phyloP scores from a whole-genome alignment of 371 early-diverging fungal species.

The Syncephalastrum contaminatum region DNA sequence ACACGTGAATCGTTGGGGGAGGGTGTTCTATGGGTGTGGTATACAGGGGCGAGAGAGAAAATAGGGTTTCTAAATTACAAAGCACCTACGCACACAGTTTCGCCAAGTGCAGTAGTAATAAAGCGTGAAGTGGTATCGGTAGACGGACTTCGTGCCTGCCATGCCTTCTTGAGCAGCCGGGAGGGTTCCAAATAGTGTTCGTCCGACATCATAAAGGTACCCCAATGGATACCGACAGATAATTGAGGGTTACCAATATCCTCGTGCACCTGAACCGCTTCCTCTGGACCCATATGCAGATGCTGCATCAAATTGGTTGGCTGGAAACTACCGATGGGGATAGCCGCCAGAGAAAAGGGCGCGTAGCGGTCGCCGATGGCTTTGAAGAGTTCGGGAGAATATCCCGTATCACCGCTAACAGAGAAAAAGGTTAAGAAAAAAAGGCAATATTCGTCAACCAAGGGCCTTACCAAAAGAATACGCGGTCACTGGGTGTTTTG shows the following conservation, averaged over 20 bases:
- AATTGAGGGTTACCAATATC: slow-evolving; percentile 41
- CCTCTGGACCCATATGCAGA: slow-evolving; percentile 56
- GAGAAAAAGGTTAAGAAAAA: not conserved
- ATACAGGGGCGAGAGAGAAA: no score
- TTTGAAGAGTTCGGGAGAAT: slow-evolving; percentile 55
- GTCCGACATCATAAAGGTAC: slow-evolving; percentile 62
- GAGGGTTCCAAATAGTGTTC: slow-evolving; percentile 71
- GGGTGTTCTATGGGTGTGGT: no score
- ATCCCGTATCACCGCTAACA: slow-evolving; percentile 60
- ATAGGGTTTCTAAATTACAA: no score
- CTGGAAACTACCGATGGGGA: slow-evolving; percentile 61
- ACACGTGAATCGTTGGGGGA: no score
- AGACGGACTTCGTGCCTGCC: slow-evolving; percentile 16
- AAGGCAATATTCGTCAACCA: not conserved
- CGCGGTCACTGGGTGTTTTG: slow-evolving; percentile 33
- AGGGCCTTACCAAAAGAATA: slow-evolving; percentile 54
- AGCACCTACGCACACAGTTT: slow-evolving; percentile 9
- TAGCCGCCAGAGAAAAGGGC: slow-evolving; percentile 53
- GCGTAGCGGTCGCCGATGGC: slow-evolving; percentile 53
- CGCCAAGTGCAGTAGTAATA: slow-evolving; percentile 37
- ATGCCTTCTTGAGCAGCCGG: slow-evolving; percentile 30
- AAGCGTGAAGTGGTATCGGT: slow-evolving; percentile 20
- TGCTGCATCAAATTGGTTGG: slow-evolving; percentile 48
- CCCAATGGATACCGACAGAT: slow-evolving; percentile 64
- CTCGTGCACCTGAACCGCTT: slow-evolving; percentile 53